Evolutionary conservation across 2,329 filamentous ascomycete species (phyloP), one percentile per base, ranked within the genome.

Genomic region (Raffaelea ambrosiae): DNA sequence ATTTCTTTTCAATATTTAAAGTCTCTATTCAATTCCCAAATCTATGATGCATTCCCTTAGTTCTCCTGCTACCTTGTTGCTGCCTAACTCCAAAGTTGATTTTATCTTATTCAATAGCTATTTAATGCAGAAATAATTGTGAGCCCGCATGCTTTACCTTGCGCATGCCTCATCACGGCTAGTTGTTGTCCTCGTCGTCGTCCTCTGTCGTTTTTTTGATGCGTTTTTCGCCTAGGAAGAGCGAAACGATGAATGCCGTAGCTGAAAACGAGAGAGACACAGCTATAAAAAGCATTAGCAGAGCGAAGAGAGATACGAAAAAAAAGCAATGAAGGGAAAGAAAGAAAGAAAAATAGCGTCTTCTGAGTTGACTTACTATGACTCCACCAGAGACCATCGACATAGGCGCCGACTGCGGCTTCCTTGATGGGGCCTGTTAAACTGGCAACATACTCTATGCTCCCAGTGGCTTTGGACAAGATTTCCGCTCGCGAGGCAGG

Each of bases 311-410:
- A 33, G 31, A 33, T 16, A 33, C 16, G 23, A 18, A 20, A 22
- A n/a, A 23, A 5, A 23, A 38, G 4, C 5, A 18, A 18, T 10
- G 11, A 11, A 22, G 18, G 4, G 14, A 8, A n/a, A 21, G 18
- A 10, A 5, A 21, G 26, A 21, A 18, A 18, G 16, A 35, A 29
- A 13, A 29, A 13, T 7, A 29, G 26, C 26, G 13, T 29, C 7
- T 13, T 29, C 13, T 29, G 26, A 7, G 7, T 29, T 7, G 3
- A 50, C 50, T 29, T 46, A 55, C 51, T 44, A 40, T 56, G 54
- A 39, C 50, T 50, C 50, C 49, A 56, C 53, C 53, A 55, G 5
- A 56, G 26, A 3, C 53, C 50, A n/a, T 55, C 50, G 11, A 56
- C 43, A 13, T 55, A 56, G 1, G 54, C 43, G 7, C 22, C 45